phyloP scores from a whole-genome alignment of 495 filamentous ascomycete species.

The Talaromyces ruber region DNA sequence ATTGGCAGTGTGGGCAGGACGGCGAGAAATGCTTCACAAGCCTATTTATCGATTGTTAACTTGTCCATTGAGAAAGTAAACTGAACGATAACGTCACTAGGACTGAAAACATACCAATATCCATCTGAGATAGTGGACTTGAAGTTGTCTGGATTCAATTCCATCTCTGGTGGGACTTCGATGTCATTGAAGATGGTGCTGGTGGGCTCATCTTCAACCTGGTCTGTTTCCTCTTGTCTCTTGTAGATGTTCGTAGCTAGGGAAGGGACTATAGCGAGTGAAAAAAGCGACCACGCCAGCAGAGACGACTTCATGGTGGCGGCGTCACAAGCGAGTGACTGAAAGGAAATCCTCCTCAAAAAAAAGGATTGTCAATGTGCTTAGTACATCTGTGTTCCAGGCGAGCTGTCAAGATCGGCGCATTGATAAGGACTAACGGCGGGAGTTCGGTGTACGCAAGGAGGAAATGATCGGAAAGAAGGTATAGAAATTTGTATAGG shows the following conservation, averaged over 20 bases:
- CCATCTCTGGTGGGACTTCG: conserved; percentile 64
- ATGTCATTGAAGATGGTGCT: conserved; percentile 72
- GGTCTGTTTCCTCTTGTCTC: neutral
- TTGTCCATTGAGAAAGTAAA: neutral
- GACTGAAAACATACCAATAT: conserved; percentile 42
- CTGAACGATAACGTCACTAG: neutral
- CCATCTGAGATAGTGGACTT: conserved; percentile 52
- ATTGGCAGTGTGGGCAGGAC: conserved; percentile 70
- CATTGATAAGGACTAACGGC: neutral
- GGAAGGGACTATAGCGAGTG: conserved; percentile 28
- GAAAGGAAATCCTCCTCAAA: neutral
- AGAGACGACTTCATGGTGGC: conserved; percentile 29
- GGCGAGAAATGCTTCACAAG: conserved; percentile 73
- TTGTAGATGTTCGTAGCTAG: conserved; percentile 15
- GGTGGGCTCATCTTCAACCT: conserved; percentile 5
- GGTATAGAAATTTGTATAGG: neutral
- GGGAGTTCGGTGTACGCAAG: neutral
- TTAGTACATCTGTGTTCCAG: neutral
- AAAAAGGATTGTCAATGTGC: neutral
- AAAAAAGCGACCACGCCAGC: conserved; percentile 34
- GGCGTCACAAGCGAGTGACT: conserved; percentile 6
- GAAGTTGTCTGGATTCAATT: conserved; percentile 48
- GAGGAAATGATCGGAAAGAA: neutral
- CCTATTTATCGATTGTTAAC: conserved; percentile 26
- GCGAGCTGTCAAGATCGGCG: neutral